Evolutionary conservation across 176 grass and related monocot species (phyloP).

Genomic region (Aechmea fasciata): DNA sequence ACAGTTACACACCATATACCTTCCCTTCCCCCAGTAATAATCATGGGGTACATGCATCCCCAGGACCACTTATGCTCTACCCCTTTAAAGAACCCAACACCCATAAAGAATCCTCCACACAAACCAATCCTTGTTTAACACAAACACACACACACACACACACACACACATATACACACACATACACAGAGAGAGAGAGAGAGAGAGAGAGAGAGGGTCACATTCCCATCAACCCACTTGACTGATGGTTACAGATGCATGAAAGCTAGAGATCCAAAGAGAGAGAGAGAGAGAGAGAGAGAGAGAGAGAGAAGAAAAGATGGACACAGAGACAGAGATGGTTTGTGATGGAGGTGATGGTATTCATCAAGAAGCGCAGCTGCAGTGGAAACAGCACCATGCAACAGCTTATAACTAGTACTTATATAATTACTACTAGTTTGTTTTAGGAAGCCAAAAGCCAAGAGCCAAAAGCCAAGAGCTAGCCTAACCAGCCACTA

Average conservation of each 20-base stretch:
- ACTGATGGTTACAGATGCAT: conserved; percentile 17
- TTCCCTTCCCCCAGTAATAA: not conserved
- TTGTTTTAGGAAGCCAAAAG: conserved; percentile 20
- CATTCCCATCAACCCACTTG: conserved; percentile 12
- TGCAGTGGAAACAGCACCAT: not conserved
- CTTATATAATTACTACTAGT: conserved; percentile 10
- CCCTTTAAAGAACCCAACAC: not conserved
- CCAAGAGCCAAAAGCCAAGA: not conserved
- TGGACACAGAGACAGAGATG: conserved; percentile 13
- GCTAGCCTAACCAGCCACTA: too few relatives aligned
- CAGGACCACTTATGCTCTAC: not conserved
- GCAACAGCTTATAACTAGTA: not conserved
- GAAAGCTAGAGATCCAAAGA: conserved; percentile 14
- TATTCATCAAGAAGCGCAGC: not conserved
- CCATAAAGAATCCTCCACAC: not conserved
- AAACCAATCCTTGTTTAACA: not conserved
- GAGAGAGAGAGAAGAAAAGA: not conserved
- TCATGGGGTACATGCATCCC: conserved; percentile 1
- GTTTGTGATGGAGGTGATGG: conserved; percentile 2
- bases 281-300: conserved; percentile 3
- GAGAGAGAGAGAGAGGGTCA: conserved; percentile 11
- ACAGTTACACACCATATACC: not conserved
- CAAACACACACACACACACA: not conserved
- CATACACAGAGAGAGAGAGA: too few relatives aligned
- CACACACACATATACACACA: not conserved